Evolutionary conservation across 768 basidiomycete species (phyloP).

Genomic region (Termitomyces eurrhizus): DNA sequence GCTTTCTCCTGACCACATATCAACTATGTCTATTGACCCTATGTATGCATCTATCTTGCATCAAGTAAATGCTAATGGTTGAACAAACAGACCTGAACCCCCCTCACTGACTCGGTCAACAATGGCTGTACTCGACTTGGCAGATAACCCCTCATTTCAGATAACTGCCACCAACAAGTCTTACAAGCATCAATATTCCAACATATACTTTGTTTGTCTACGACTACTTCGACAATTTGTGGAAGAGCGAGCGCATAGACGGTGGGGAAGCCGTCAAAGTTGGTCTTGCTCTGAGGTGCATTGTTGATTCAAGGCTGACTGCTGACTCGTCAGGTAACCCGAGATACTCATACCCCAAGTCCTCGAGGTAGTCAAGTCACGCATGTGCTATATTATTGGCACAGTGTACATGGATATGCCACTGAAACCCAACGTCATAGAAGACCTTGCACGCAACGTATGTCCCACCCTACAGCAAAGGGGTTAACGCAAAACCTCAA

Average conservation of each 20-base stretch:
- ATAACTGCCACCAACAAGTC: slow-evolving; percentile 40
- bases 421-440: slow-evolving; percentile 95
- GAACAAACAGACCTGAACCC: slow-evolving; percentile 19
- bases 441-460: slow-evolving; percentile 92
- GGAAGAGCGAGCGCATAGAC: slow-evolving; percentile 32
- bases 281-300: slow-evolving; percentile 8
- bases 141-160: slow-evolving; percentile 40
- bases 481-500: too few species aligned
- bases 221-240: slow-evolving; percentile 36
- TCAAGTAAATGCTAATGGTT: background rate
- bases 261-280: slow-evolving; percentile 42
- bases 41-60: slow-evolving; percentile 7
- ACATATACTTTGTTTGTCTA: slow-evolving; percentile 51
- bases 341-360: slow-evolving; percentile 65
- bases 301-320: background rate
- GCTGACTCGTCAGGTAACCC: slow-evolving; percentile 51
- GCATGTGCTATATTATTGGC: slow-evolving; percentile 88
- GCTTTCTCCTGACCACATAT: background rate
- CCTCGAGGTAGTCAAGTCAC: slow-evolving; percentile 80
- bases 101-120: slow-evolving; percentile 27
- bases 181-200: slow-evolving; percentile 54
- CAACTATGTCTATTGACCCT: slow-evolving; percentile 6
- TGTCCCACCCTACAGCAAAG: slow-evolving; percentile 23
- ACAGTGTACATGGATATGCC: slow-evolving; percentile 99
- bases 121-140: slow-evolving; percentile 34